Percentiles rank a stretch among this genome's conserved stretches.
phyloP scores from a whole-genome alignment of 2,329 filamentous ascomycete species.

The Aspergillus costaricaensis region DNA sequence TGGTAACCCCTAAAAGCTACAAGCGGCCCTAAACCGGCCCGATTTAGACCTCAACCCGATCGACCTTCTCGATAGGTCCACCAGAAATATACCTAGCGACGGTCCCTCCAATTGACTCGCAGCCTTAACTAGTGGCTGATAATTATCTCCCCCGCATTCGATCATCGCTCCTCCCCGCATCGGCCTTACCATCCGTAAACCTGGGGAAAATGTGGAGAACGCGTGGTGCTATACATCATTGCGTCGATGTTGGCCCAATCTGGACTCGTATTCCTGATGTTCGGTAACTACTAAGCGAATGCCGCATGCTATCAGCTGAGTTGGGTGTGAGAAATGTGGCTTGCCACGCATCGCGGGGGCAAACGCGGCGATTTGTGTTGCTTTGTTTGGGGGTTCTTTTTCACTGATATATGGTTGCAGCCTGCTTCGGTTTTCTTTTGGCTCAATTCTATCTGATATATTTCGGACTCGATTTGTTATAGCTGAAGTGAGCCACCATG shows the following conservation, averaged over 20 bases:
- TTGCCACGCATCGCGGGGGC: not conserved
- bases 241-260: not conserved
- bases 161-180: not conserved
- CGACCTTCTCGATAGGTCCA: too few species aligned
- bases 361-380: not conserved
- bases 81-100: not conserved
- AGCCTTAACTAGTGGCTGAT: not conserved
- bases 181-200: not conserved
- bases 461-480: not conserved
- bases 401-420: not conserved
- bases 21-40: too few species aligned
- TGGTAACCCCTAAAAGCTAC: too few species aligned
- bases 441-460: not conserved
- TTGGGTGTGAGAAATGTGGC: not conserved
- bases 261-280: not conserved
- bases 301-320: not conserved
- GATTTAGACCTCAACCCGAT: too few species aligned
- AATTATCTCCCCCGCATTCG: too few species aligned
- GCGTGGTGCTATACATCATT: not conserved
- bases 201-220: not conserved
- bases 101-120: not conserved
- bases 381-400: not conserved
- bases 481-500: not conserved
- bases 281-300: not conserved
- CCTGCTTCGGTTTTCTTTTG: not conserved